Evolutionary conservation across 306 rosid species (phyloP).

Genomic region (Rubus parviflorus): DNA sequence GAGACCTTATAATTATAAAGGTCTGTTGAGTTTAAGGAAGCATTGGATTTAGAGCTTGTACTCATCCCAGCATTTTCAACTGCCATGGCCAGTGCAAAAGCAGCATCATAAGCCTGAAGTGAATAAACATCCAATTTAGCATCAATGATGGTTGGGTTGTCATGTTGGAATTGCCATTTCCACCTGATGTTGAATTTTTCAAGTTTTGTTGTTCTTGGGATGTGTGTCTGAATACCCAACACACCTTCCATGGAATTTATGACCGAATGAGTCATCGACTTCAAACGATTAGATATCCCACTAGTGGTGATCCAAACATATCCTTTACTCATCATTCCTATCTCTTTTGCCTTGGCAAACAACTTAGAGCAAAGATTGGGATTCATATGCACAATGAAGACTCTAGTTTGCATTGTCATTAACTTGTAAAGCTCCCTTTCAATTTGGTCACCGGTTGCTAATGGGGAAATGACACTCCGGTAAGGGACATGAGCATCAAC

Average conservation of each 20-base stretch:
- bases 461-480: conserved; percentile 33
- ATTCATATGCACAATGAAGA: conserved; percentile 54
- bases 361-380: conserved; percentile 26
- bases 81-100: conserved; percentile 51
- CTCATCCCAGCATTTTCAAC: conserved; percentile 30
- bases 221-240: conserved; percentile 42
- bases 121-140: conserved; percentile 29
- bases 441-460: conserved; percentile 40
- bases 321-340: conserved; percentile 54
- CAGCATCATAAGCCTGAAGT: conserved; percentile 61
- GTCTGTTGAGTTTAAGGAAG: conserved; percentile 16
- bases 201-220: conserved; percentile 31
- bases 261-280: conserved; percentile 10
- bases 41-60: neutral
- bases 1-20: conserved; percentile 20
- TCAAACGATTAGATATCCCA: conserved; percentile 32
- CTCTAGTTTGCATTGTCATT: conserved; percentile 48
- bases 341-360: conserved; percentile 37
- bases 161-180: conserved; percentile 35
- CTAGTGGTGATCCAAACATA: conserved; percentile 55
- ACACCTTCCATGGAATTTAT: conserved; percentile 53
- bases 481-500: conserved; percentile 36
- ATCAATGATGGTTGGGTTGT: conserved; percentile 31
- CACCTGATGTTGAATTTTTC: conserved; percentile 35
- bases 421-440: conserved; percentile 39